A percentile compares a stretch with the other conserved stretches of the same genome.
Evolutionary conservation across 2,329 filamentous ascomycete species (phyloP).

Genomic region (Westerdykella aurantiaca): DNA sequence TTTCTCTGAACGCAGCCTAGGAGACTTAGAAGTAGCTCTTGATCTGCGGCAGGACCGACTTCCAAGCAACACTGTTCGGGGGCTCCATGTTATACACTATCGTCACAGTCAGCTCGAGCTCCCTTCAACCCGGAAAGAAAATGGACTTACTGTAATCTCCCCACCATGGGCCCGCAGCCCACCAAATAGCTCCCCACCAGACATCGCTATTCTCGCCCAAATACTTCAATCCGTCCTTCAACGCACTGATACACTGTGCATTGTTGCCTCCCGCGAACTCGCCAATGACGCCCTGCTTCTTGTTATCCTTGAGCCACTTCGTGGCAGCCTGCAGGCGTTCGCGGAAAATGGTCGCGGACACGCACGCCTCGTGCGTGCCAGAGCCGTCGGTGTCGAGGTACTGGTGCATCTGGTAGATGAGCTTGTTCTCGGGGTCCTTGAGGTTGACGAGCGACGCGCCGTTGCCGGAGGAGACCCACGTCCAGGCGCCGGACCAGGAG

Average conservation of each 20-base stretch:
- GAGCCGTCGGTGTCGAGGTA: constrained; percentile 55
- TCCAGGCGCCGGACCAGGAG: constrained; percentile 43
- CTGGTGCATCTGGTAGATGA: constrained; percentile 59
- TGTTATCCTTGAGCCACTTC: constrained; percentile 49
- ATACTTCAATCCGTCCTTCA: constrained; percentile 47
- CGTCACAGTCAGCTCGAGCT: constrained; percentile 4
- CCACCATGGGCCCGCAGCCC: constrained; percentile 53
- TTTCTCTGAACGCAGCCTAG: too few relatives aligned
- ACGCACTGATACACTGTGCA: constrained; percentile 44
- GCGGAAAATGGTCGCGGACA: constrained; percentile 49
- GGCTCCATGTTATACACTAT: constrained; percentile 47
- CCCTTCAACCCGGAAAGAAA: constrained; percentile 40
- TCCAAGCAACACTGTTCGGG: constrained; percentile 35
- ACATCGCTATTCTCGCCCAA: constrained; percentile 47
- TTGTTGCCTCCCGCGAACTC: constrained; percentile 53
- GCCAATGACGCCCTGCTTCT: constrained; percentile 49
- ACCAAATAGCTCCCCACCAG: constrained; percentile 51
- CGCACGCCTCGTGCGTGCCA: constrained; percentile 48
- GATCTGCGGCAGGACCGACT: constrained; percentile 27
- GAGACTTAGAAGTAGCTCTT: constrained; percentile 25
- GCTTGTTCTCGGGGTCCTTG: constrained; percentile 49
- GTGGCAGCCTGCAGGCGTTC: constrained; percentile 50
- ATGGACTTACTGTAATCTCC: constrained; percentile 47
- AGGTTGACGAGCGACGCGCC: constrained; percentile 42
- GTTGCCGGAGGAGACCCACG: constrained; percentile 48